Evolutionary conservation across 2,329 filamentous ascomycete genomes (phyloP), one percentile per base, ranked within the genome.

Genomic region (Arthrobotrys iridis): DNA sequence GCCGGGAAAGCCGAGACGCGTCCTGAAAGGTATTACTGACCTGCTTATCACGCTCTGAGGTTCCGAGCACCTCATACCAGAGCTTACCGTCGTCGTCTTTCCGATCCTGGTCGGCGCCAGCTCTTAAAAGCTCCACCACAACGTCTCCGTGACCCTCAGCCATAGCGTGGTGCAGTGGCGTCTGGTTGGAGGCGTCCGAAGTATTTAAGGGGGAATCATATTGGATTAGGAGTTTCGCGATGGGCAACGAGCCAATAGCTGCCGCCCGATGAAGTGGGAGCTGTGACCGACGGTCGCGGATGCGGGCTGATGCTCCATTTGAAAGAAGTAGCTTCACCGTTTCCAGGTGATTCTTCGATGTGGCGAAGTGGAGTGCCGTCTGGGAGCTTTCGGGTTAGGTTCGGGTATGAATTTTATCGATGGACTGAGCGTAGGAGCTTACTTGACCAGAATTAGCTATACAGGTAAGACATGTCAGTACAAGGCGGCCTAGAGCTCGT

Each of bases 331-430:
- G 88, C 55, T 89, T 90, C 24, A 93, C 93, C 4, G 91, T 86
- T 77, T 96, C 92, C 46, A 97, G 84, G 81, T 96, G 93, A 79
- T 88, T 88, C 83, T 99, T 99, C 30, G 93, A 97, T 11, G 92
- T 90, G 55, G 93, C 89, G 81, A 98, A 97, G 82, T 98, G 94
- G 18, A 99, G 87, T 7, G 91, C 92, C 20, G 93, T 97, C 88
- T 96, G 78, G 55, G 62, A 40, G 30, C 59, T 75, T 60, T 48
- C 1, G 46, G 15, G 48, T 79, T 48, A 40, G 60, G 60, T 35
- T 75, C 46, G 45, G 26, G 40, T 26, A 43, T 41, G 48, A 40
- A 37, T 28, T 40, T n/a, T n/a, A 10, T 41, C 55, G 30, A 33
- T 33, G 24, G 2, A 52, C 33, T 13, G 11, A 20, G 71, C 6